A percentile compares a stretch with the other conserved stretches of the same genome.
phyloP scores from a whole-genome alignment of 345 rosid species.

The Murraya koenigii region DNA sequence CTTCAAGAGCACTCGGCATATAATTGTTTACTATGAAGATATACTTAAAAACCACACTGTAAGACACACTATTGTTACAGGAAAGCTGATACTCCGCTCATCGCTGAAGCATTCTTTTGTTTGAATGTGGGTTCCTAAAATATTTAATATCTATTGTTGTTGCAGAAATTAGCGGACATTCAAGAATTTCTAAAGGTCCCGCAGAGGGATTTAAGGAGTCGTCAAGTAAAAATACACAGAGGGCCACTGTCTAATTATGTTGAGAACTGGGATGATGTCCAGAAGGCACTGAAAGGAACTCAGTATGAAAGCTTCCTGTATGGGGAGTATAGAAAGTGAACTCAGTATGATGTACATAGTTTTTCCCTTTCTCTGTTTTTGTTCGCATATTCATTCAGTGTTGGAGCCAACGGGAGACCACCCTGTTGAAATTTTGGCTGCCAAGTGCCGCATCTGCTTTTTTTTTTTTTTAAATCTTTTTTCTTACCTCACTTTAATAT shows the following conservation, averaged over 20 bases:
- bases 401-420: constrained; percentile 29
- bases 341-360: constrained; percentile 28
- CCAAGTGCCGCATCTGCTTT: constrained; percentile 8
- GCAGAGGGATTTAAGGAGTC: constrained; percentile 54
- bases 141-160: neutral
- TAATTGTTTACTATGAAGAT: constrained; percentile 84
- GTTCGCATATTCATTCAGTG: constrained; percentile 18
- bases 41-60: constrained; percentile 80
- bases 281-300: constrained; percentile 61
- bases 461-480: neutral
- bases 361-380: constrained; percentile 4
- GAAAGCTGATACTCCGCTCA: neutral
- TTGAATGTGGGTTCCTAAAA: neutral
- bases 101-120: neutral
- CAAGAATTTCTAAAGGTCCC: constrained; percentile 91
- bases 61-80: constrained; percentile 23
- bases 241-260: constrained; percentile 65
- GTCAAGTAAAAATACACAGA: constrained; percentile 95
- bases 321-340: constrained; percentile 55
- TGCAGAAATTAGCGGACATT: constrained; percentile 74
- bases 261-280: constrained; percentile 78
- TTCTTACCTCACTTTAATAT: constrained; percentile 14
- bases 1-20: constrained; percentile 81
- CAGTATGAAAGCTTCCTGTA: constrained; percentile 51
- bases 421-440: constrained; percentile 47